Conservation (phyloP, 805 yeast species). For the Schwanniomyces occidentalis region DNA sequence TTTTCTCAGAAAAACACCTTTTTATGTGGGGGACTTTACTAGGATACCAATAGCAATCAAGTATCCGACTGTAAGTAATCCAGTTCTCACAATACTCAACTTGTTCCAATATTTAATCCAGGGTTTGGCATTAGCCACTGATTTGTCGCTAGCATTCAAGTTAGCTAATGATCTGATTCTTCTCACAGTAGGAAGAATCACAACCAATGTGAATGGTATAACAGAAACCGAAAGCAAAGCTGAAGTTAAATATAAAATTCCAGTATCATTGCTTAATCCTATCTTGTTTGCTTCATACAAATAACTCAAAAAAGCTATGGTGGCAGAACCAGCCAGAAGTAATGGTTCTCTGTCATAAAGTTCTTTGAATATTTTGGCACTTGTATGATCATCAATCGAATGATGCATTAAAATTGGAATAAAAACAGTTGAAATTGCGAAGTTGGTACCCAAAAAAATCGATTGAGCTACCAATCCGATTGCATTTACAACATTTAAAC, state of each 20-base stretch:
- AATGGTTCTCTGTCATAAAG: constrained; percentile 1
- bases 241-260: not conserved
- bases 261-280: not conserved
- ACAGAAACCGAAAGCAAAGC: constrained; percentile 2
- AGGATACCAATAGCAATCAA: no score
- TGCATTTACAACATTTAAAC: no score
- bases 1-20: no score
- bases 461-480: constrained; percentile 7
- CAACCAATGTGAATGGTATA: constrained; percentile 2
- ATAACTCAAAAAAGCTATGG: constrained; percentile 1
- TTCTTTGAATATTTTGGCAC: not conserved
- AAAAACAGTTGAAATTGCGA: constrained; percentile 3
- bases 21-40: no score
- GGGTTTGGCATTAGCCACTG: not conserved
- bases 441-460: constrained; percentile 6
- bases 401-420: constrained; percentile 4
- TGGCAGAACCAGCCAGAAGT: constrained; percentile 2
- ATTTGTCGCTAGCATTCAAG: not conserved
- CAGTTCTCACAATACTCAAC: constrained; percentile 1
- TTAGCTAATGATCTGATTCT: constrained; percentile 1
- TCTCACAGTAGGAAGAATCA: constrained; percentile 2
- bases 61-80: constrained; percentile 2
- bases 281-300: constrained; percentile 1
- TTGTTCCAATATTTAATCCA: constrained; percentile 3
- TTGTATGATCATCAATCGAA: not conserved